Percentiles rank a stretch among this genome's conserved stretches.
phyloP scores from a whole-genome alignment of 2,329 filamentous ascomycete species.

The Diaporthe sp. region DNA sequence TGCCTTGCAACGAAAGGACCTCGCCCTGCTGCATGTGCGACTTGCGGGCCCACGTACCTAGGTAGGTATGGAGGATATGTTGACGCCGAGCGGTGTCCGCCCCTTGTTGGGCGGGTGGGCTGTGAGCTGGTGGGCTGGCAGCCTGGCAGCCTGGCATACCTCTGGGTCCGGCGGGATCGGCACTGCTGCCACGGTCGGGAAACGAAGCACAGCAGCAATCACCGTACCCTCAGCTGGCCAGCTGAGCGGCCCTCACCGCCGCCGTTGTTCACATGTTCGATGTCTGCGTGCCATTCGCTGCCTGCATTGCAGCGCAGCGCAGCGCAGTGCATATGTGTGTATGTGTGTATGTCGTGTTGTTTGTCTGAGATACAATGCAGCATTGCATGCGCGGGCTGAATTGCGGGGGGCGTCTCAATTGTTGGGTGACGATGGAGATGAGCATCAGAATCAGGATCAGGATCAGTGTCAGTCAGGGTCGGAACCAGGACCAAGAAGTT shows the following conservation, averaged over 20 bases:
- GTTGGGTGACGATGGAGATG: not conserved
- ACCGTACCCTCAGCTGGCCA: constrained; percentile 7
- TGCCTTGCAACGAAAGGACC: not conserved
- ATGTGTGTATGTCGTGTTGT: constrained; percentile 12
- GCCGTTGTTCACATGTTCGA: constrained; percentile 16
- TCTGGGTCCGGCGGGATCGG: constrained; percentile 13
- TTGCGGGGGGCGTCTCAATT: not conserved
- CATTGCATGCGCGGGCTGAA: not conserved
- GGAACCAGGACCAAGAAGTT: not conserved
- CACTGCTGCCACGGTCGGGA: constrained; percentile 16
- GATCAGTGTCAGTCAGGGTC: not conserved
- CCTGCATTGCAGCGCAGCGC: constrained; percentile 12
- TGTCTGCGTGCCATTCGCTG: not conserved
- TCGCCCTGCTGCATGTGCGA: constrained; percentile 9
- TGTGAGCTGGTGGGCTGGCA: not conserved
- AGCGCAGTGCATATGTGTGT: constrained; percentile 9
- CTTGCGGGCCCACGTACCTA: constrained; percentile 7
- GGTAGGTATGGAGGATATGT: not conserved
- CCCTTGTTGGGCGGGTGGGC: constrained; percentile 3
- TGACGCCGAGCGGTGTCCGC: constrained; percentile 14
- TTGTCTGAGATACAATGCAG: constrained; percentile 1
- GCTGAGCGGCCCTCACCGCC: constrained; percentile 28
- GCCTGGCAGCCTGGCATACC: not conserved
- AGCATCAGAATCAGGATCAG: not conserved
- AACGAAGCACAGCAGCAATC: constrained; percentile 15